Conservation (phyloP, 148 eudicot genomes). For the Persicaria maculosa region DNA sequence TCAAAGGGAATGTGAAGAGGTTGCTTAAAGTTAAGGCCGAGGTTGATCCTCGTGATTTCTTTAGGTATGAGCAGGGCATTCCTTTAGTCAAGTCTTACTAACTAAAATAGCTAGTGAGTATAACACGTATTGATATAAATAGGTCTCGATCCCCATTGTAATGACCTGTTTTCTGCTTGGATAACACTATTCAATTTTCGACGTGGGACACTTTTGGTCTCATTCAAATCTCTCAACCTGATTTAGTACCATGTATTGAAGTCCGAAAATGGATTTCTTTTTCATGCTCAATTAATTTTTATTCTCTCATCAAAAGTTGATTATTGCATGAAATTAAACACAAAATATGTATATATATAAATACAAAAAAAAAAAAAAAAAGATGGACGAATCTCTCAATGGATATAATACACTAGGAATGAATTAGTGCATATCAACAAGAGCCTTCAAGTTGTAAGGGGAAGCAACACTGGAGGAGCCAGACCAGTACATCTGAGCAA, state of each 20-base stretch:
- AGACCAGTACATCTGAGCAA: slow-evolving; percentile 41
- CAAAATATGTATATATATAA: not conserved
- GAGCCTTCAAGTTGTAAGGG: slow-evolving; percentile 41
- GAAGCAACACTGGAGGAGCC: slow-evolving; percentile 31
- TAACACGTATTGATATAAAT: too few species aligned
- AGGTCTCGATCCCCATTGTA: too few species aligned
- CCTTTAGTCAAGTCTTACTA: slow-evolving; percentile 5
- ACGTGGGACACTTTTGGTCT: too few species aligned
- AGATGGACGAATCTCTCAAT: not conserved
- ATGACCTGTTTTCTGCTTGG: too few species aligned
- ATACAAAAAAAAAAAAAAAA: not conserved
- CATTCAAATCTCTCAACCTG: too few species aligned
- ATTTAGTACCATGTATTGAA: not conserved
- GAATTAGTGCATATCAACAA: slow-evolving; percentile 14
- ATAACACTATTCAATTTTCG: too few species aligned
- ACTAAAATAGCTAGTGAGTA: too few species aligned
- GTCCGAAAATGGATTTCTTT: not conserved
- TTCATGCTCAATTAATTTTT: not conserved
- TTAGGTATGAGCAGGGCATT: slow-evolving; percentile 38
- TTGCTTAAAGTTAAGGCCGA: slow-evolving; percentile 32
- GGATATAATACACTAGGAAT: not conserved
- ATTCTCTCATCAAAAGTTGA: not conserved
- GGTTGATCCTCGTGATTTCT: slow-evolving; percentile 40
- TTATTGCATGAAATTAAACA: not conserved
- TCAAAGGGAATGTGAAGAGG: slow-evolving; percentile 26